Conservation (phyloP, 2,329 filamentous ascomycete genomes). For the Aspergillus versicolor region DNA sequence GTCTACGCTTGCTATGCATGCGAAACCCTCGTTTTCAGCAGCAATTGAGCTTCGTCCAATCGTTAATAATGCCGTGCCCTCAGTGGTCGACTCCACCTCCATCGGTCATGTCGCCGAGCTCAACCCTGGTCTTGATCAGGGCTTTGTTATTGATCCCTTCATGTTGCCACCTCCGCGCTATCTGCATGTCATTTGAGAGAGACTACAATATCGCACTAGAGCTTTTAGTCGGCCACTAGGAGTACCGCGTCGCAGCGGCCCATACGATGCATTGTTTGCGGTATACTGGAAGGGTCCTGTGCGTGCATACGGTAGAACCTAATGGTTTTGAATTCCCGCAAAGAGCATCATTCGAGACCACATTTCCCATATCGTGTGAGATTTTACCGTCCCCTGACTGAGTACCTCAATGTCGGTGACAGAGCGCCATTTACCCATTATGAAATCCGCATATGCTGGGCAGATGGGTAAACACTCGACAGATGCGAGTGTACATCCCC, state of each 20-base stretch:
- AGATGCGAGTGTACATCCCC: no score
- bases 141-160: background rate
- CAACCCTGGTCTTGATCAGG: background rate
- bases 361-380: no score
- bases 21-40: background rate
- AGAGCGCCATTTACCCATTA: background rate
- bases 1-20: background rate
- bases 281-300: background rate
- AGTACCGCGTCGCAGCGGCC: no score
- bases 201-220: background rate
- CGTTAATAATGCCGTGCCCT: background rate
- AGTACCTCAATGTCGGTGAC: background rate
- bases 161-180: background rate
- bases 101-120: constrained; percentile 6
- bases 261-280: background rate
- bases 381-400: background rate
- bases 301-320: background rate
- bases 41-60: background rate
- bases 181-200: background rate
- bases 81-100: background rate
- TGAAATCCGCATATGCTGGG: background rate
- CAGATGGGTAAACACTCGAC: background rate
- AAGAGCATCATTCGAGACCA: background rate
- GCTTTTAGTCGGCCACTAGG: background rate
- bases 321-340: background rate